Base-by-base conservation (phyloP, 2,329 filamentous ascomycete species). In the Aspergillaceae sp. region DNA sequence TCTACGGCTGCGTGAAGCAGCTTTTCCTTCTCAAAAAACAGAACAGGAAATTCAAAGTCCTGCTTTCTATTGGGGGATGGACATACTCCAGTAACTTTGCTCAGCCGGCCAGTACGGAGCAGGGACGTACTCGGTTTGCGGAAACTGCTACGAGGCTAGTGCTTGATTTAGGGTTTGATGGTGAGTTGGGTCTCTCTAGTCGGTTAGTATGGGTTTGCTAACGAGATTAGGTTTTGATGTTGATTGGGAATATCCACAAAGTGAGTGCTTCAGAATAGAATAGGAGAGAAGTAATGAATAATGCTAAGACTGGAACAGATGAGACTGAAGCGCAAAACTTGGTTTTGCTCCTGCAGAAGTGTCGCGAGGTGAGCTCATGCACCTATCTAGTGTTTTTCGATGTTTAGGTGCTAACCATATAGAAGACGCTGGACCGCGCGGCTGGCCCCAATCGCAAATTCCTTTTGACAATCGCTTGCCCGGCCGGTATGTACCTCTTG, bases 31-130 rank as follows among this genome's bases (percentile, higher is more conserved):
- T 86, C 48, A 92, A 92, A 72, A 82, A 87, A 67, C 70, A 75
- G 56, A 80, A 92, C 62, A 78, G 87, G 32, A 80, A 86, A 45
- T 65, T 92, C 48, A 94, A 94, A 65, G 74, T 84, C 3, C 76
- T 95, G 5, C 78, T 96, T 2, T 90, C 84, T 46, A 86, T 92
- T 48, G 87, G 87, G 30, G 87, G 88, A 10, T 91, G 83, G 81
- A 85, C 81, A 0, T 87, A 85, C 62, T 86, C 83, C 3, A 67
- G 78, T 64, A 92, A 94, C 70, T 94, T 96, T 67, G 73, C 79
- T 1, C 71, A 69, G 29, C 85, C 88, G 0, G 80, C 80, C 0
- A 79, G 79, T 11, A 83, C 82, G 0, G 72, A 75, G 0, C 69
- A 72, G 4, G 80, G 83, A 5, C 77, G 87, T 8, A 68, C 71